Conservation (phyloP, 2,329 filamentous ascomycete genomes). For the Neocucurbitaria cava region DNA sequence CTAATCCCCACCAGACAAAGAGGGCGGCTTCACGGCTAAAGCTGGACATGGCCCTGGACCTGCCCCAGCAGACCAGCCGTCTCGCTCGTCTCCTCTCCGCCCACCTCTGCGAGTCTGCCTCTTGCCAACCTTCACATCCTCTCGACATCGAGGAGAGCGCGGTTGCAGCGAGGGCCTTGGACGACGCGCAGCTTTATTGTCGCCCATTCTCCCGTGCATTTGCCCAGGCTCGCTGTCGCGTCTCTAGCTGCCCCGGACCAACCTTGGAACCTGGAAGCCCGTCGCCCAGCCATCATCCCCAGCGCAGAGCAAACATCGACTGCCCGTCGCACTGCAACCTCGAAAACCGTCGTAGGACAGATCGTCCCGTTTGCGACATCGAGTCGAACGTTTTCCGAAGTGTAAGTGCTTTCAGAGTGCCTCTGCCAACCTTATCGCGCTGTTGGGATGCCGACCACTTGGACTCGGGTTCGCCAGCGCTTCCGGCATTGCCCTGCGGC, state of each 20-base stretch:
- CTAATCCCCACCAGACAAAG: too few relatives aligned
- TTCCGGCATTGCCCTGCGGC: constrained; percentile 15
- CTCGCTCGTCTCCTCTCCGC: not conserved
- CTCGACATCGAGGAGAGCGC: not conserved
- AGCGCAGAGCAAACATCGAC: not conserved
- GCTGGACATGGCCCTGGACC: too few relatives aligned
- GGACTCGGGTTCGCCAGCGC: constrained; percentile 19
- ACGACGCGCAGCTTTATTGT: not conserved
- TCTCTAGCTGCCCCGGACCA: not conserved
- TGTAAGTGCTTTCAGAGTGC: constrained; percentile 14
- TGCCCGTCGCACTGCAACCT: not conserved
- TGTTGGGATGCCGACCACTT: constrained; percentile 15
- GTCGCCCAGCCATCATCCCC: not conserved
- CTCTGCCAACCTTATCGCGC: constrained; percentile 2
- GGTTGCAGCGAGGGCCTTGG: not conserved
- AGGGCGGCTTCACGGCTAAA: too few relatives aligned
- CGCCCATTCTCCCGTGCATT: not conserved
- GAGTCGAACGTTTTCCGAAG: not conserved
- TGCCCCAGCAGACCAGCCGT: not conserved
- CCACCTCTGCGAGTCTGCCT: too few relatives aligned
- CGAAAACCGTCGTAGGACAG: not conserved
- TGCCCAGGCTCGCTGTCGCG: not conserved
- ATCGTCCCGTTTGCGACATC: not conserved
- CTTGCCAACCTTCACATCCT: not conserved
- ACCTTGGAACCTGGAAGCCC: not conserved